Base-by-base conservation (phyloP, 441 rosid species). In the Theobroma grandiflorum region DNA sequence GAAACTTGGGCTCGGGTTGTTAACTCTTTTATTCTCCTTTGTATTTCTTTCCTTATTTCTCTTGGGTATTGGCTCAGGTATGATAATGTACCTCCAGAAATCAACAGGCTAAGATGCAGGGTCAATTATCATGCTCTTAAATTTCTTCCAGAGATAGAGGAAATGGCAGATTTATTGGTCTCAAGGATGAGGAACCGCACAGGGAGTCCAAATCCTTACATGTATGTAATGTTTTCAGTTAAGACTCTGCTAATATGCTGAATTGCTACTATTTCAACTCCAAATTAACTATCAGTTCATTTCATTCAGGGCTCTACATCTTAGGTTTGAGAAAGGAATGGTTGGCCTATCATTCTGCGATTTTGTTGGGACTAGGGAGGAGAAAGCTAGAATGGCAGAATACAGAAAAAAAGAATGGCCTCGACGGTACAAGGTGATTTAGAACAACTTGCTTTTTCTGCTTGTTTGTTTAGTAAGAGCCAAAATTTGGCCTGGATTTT, bases 281-380 rank as follows among this genome's bases (percentile, higher is more conserved):
- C 62, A 31, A 64, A 68, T 31, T 35, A 37, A 76, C 70, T 82
- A 75, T 78, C 22, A 12, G 31, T 78, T 47, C 72, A 74, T 83
- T 10, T 85, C 72, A 64, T 75, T 80, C 87, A 97, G 99, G 99
- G 99, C 99, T 50, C 94, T 97, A 79, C 99, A 97, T 88, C 99
- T 97, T 85, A 92, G 99, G 87, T 97, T 97, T 83, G 99, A 97
- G 89, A 97, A 97, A 84, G 99, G 99, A 66, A 97, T 97, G 99
- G 99, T 94, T 47, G 99, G 99, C 65, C 81, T 97, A 78, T 97
- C 99, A 0, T 97, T 97, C 77, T 97, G 99, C 52, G 99, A 97
- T 86, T 95, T 97, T 77, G 96, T 97, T 86, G 99, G 98, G 35
- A 93, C 98, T 79, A 92, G 99, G 88, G 99, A 95, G 79, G 99